phyloP scores from a whole-genome alignment of 2,329 filamentous ascomycete species.

The Chrysosporium queenslandicum region DNA sequence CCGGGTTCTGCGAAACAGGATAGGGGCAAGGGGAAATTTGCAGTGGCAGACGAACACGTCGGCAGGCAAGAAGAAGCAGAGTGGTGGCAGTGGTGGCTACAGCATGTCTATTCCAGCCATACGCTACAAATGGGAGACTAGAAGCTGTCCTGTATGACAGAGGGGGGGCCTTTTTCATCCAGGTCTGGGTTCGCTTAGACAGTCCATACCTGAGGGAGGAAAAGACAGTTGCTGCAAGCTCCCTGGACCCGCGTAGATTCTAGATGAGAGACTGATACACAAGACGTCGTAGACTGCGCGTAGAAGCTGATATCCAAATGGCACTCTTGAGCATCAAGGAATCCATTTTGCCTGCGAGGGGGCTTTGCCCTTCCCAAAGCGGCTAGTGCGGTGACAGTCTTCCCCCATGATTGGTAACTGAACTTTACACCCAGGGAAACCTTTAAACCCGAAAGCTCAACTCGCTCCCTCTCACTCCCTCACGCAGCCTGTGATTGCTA shows the following conservation, averaged over 20 bases:
- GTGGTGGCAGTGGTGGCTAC: not conserved
- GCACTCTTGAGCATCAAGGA: not conserved
- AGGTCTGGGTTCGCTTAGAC: too few relatives aligned
- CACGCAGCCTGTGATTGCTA: not conserved
- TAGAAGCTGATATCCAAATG: not conserved
- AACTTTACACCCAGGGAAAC: conserved; percentile 6
- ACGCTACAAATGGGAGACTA: too few relatives aligned
- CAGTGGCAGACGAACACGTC: not conserved
- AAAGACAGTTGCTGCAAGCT: too few relatives aligned
- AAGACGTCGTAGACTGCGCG: not conserved
- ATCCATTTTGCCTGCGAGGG: conserved; percentile 8
- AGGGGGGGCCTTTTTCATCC: too few relatives aligned
- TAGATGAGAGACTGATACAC: not conserved
- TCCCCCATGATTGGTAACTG: conserved; percentile 12
- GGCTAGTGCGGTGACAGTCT: conserved; percentile 13
- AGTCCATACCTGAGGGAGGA: too few relatives aligned
- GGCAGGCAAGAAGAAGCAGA: not conserved
- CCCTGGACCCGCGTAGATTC: not conserved
- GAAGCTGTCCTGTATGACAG: too few relatives aligned
- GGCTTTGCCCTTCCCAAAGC: conserved; percentile 15
- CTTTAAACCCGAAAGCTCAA: conserved; percentile 10
- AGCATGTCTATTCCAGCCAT: not conserved
- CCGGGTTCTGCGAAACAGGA: not conserved
- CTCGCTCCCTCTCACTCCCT: not conserved
- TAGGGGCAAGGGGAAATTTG: not conserved